phyloP scores from a whole-genome alignment of 1,284 basidiomycete genomes.

The Hypsizygus ulmarius region DNA sequence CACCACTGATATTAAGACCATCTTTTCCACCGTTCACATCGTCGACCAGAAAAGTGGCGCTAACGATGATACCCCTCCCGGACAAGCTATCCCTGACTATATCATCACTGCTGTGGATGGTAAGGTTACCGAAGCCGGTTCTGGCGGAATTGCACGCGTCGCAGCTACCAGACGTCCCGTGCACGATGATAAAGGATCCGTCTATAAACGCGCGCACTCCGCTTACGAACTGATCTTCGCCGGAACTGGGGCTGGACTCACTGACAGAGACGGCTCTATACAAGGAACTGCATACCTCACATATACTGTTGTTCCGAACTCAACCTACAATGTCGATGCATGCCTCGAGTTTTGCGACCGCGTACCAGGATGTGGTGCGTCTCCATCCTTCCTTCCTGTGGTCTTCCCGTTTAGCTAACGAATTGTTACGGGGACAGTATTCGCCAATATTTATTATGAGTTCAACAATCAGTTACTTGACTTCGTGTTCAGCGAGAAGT shows the following conservation, averaged over 20 bases:
- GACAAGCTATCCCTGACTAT: slow-evolving; percentile 33
- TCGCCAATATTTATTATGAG: slow-evolving; percentile 45
- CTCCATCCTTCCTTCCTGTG: background rate
- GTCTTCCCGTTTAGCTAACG: background rate
- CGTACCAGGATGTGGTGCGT: slow-evolving; percentile 35
- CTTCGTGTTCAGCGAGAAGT: slow-evolving; percentile 33
- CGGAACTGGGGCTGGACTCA: slow-evolving; percentile 31
- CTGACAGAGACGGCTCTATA: slow-evolving; percentile 39
- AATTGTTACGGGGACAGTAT: slow-evolving; percentile 28
- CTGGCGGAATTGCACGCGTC: slow-evolving; percentile 11
- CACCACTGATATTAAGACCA: slow-evolving; percentile 33
- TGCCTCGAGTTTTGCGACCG: slow-evolving; percentile 36
- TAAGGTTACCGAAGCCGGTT: slow-evolving; percentile 27
- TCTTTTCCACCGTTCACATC: slow-evolving; percentile 31
- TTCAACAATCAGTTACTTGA: slow-evolving; percentile 40
- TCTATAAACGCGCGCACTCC: slow-evolving; percentile 1
- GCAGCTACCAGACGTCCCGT: slow-evolving; percentile 8
- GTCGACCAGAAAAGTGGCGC: slow-evolving; percentile 40
- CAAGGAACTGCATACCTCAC: slow-evolving; percentile 42
- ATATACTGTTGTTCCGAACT: slow-evolving; percentile 36
- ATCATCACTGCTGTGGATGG: slow-evolving; percentile 42
- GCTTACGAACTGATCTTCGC: slow-evolving; percentile 37
- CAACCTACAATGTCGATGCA: slow-evolving; percentile 36
- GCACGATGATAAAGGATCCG: background rate
- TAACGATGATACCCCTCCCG: slow-evolving; percentile 27